Evolutionary conservation across 257 asterid species (phyloP).

Genomic region (Fraxinus pennsylvanica): DNA sequence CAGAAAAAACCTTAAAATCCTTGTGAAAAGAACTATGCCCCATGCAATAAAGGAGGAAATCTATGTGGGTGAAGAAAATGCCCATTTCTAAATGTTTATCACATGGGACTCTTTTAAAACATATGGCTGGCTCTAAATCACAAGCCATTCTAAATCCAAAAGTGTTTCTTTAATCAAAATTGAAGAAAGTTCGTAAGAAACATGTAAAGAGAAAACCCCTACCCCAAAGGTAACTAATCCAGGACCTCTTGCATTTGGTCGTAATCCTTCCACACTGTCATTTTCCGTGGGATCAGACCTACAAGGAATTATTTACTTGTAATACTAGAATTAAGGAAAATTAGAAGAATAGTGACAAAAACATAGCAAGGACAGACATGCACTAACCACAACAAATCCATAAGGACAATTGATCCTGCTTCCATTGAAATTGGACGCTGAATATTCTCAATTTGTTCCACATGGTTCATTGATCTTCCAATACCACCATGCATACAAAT

Average conservation of each 20-base stretch:
- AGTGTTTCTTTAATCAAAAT: background rate
- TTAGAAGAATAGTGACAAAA: slow-evolving; percentile 8
- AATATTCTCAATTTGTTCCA: slow-evolving; percentile 89
- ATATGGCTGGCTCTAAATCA: no score
- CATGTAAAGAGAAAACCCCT: slow-evolving; percentile 33
- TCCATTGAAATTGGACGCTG: slow-evolving; percentile 99
- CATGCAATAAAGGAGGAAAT: no score
- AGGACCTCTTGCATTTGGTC: slow-evolving; percentile 99
- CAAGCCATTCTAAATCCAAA: no score
- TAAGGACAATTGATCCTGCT: slow-evolving; percentile 94
- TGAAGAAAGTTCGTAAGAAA: slow-evolving; percentile 13
- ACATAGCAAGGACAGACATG: slow-evolving; percentile 16
- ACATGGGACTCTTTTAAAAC: no score
- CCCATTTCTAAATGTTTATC: no score
- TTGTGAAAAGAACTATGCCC: no score
- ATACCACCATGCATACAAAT: slow-evolving; percentile 99
- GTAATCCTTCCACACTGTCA: slow-evolving; percentile 97
- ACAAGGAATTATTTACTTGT: slow-evolving; percentile 30
- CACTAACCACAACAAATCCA: slow-evolving; percentile 94
- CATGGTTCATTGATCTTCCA: slow-evolving; percentile 94
- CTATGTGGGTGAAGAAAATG: no score
- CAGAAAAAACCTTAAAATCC: no score
- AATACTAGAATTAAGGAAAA: slow-evolving; percentile 18
- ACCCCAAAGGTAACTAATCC: slow-evolving; percentile 99
- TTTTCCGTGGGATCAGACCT: slow-evolving; percentile 99